Evolutionary conservation across 179 eudicot genomes (phyloP).

Genomic region (Heliamphora pulchella): DNA sequence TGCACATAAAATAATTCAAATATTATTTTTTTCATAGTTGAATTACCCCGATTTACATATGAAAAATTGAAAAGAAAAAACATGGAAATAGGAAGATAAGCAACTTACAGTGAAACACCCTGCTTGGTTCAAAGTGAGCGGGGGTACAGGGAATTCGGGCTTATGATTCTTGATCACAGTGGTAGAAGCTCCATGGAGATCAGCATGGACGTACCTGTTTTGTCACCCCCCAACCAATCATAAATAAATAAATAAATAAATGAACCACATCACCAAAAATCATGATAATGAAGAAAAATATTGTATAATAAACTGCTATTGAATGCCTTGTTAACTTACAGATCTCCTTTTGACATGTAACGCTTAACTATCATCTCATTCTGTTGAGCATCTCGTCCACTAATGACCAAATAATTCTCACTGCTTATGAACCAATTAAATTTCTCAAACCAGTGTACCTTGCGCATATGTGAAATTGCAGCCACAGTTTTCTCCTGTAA

Average conservation of each 20-base stretch:
- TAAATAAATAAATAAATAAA: constrained; percentile 4
- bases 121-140: constrained; percentile 92
- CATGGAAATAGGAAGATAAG: constrained; percentile 11
- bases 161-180: constrained; percentile 94
- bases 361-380: constrained; percentile 99
- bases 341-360: constrained; percentile 92
- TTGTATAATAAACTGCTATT: background rate
- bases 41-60: background rate
- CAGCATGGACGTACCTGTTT: constrained; percentile 91
- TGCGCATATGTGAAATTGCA: constrained; percentile 89
- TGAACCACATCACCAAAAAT: constrained; percentile 7
- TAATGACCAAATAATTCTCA: constrained; percentile 85
- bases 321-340: constrained; percentile 43
- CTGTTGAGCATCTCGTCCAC: constrained; percentile 99
- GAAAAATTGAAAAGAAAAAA: constrained; percentile 2
- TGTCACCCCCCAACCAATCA: background rate
- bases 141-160: constrained; percentile 80
- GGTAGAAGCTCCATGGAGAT: constrained; percentile 98
- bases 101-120: constrained; percentile 86
- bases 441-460: constrained; percentile 99
- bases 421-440: constrained; percentile 98
- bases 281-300: background rate
- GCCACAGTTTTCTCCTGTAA: constrained; percentile 92
- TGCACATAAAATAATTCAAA: too few species aligned
- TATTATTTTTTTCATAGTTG: background rate